These are phyloP conservation scores for Penicillium herquei DNA, from an alignment of 495 filamentous ascomycete species.

Conservation along the genomic window DNA sequence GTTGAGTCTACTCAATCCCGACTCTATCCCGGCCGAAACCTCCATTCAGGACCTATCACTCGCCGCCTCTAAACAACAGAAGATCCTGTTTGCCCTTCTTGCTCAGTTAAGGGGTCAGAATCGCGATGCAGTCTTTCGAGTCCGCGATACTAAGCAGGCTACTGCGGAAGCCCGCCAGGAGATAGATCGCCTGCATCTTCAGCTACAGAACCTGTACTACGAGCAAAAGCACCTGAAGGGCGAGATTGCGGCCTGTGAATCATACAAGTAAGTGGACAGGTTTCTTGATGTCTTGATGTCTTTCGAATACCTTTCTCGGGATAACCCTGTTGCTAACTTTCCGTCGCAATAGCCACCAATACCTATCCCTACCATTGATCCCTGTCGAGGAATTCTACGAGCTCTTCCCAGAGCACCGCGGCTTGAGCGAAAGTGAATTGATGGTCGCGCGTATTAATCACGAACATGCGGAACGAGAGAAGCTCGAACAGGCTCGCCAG, in stretches of 20 bases:
- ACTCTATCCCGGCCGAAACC: conserved; percentile 31
- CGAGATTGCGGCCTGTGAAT: conserved; percentile 88
- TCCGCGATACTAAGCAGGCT: conserved; percentile 80
- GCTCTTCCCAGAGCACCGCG: conserved; percentile 69
- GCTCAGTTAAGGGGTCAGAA: conserved; percentile 80
- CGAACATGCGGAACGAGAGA: conserved; percentile 81
- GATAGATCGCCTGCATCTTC: conserved; percentile 86
- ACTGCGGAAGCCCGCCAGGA: conserved; percentile 87
- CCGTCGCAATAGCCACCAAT: conserved; percentile 66
- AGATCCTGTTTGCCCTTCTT: conserved; percentile 73
- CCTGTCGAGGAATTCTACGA: conserved; percentile 79
- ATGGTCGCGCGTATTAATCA: conserved; percentile 93
- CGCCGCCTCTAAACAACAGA: conserved; percentile 73
- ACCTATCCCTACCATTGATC: conserved; percentile 79
- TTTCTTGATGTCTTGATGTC: not conserved
- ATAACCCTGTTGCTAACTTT: conserved; percentile 14
- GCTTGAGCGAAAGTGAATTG: conserved; percentile 69
- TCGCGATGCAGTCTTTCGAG: conserved; percentile 72
- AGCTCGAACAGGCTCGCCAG: conserved; percentile 82
- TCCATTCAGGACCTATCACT: conserved; percentile 50
- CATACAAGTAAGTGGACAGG: conserved; percentile 74
- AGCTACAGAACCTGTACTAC: conserved; percentile 95
- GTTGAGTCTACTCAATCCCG: conserved; percentile 57
- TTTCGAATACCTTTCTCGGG: conserved; percentile 9
- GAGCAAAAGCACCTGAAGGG: conserved; percentile 87